Base-by-base conservation (phyloP, 345 rosid genomes). In the Eucalyptus pauciflora region DNA sequence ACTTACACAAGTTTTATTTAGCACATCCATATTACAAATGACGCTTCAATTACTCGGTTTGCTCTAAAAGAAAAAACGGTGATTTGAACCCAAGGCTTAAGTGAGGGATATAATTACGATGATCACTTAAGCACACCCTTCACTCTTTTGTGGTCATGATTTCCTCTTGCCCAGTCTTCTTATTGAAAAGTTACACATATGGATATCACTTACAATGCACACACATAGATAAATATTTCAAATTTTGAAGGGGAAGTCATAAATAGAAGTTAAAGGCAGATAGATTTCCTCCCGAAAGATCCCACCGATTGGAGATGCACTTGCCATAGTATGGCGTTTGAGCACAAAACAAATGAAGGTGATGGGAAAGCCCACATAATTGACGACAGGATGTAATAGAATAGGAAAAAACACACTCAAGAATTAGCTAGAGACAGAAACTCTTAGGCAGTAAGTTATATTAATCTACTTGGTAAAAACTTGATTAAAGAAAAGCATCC, bases 371-470 rank as follows among this genome's bases (percentile, higher is more conserved):
- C 22, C 24, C 80, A 4, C 80, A 4, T 16, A 16, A 69, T 69
- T 69, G 80, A 69, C 18, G 43, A 14, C 2, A 67, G 20, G 41
- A 69, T 69, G 80, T 43, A 69, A 69, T 17, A 8, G 24, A 69
- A 31, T 16, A 69, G 43, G 2, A 5, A 17, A 1, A 31, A 8
- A 69, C 3, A 14, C 76, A 50, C 0, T n/a, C 1, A 14, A n/a
- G 41, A 67, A 67, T 67, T 31, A 67, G 79, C 80, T 31, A 69
- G 12, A 33, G 22, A 33, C 43, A 69, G 9, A 31, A 15, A 15
- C 80, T 69, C 1, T 69, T 69, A 3, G 7, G 80, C 31, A 16
- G 24, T 31, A 69, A 8, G 80, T 69, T 16, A 16, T 69, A 16
- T 4, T 16, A 16, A 31, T 31, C 43, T 1, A 16, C 43, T 15